A percentile compares a stretch with the other conserved stretches of the same genome.
These are phyloP conservation scores for Austroboletus niveus DNA, from an alignment of 1,284 basidiomycete genomes.

Conservation along the genomic window DNA sequence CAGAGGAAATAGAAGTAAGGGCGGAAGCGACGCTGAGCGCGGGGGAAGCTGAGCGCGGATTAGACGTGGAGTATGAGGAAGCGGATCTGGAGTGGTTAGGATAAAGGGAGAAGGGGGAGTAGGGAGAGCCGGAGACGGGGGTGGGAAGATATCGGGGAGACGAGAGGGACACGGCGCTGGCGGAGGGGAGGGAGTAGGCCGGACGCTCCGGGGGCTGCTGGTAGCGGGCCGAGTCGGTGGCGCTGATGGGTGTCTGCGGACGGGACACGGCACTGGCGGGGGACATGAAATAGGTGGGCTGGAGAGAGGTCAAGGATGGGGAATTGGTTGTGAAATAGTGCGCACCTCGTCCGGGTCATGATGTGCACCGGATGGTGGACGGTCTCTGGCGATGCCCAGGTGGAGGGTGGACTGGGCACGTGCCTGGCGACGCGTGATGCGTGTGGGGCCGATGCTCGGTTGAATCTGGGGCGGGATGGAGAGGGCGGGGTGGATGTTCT, in stretches of 20 bases:
- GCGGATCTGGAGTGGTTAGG: slow-evolving; percentile 43
- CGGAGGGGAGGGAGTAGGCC: slow-evolving; percentile 18
- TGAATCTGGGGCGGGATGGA: slow-evolving; percentile 42
- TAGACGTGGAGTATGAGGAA: slow-evolving; percentile 43
- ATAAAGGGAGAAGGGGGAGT: slow-evolving; percentile 35
- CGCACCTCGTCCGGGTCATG: slow-evolving; percentile 38
- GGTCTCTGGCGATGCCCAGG: slow-evolving; percentile 33
- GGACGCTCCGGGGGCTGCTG: slow-evolving; percentile 26
- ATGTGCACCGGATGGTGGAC: slow-evolving; percentile 18
- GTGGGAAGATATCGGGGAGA: slow-evolving; percentile 34
- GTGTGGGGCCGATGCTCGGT: slow-evolving; percentile 54
- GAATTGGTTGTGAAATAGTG: background rate
- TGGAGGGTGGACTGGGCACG: slow-evolving; percentile 39
- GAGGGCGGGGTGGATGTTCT: slow-evolving; percentile 29
- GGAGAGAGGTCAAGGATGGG: slow-evolving; percentile 10
- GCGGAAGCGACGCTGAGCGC: slow-evolving; percentile 55
- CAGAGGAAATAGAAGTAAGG: slow-evolving; percentile 50
- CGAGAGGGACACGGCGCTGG: slow-evolving; percentile 20
- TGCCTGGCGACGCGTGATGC: slow-evolving; percentile 47
- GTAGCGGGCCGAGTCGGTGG: slow-evolving; percentile 30
- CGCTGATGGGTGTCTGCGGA: slow-evolving; percentile 41
- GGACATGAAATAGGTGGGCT: slow-evolving; percentile 34
- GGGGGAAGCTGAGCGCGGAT: slow-evolving; percentile 59
- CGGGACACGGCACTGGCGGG: slow-evolving; percentile 37
- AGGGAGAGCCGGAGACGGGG: slow-evolving; percentile 32